Evolutionary conservation across 106 monocot species (phyloP), one percentile per base, ranked within the genome.

Genomic region (Platanthera guangdongensis): DNA sequence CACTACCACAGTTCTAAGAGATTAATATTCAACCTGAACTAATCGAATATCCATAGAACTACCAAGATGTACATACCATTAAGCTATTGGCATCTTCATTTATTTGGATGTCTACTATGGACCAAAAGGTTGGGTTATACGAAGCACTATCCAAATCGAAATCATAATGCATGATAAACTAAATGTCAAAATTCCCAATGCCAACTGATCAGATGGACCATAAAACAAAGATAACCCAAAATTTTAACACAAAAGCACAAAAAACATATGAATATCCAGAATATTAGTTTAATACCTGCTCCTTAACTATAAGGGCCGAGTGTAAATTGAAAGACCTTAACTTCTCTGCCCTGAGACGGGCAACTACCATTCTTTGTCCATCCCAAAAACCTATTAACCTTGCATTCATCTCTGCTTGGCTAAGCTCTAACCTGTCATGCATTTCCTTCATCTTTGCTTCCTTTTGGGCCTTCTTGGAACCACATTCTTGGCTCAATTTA

Each of bases 401-500:
- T 57, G 77, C 74, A 47, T 81, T 84, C 96, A 96, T 86, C 82
- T 93, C 91, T 52, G 87, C 83, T 70, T 81, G 83, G 69, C 85
- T 92, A 50, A 74, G 82, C 32, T 90, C 92, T 50, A 95, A 78
- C 67, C 79, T 93, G 57, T 95, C 92, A 55, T 83, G 88, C 95
- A 95, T 88, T 71, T 84, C 86, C 79, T 92, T 95, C 82, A 95
- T 75, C 63, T 81, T 83, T 51, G 90, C 89, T 75, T 90, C 94
- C 83, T 97, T 92, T 57, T 87, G 84, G 51, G 72, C 77, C 54
- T 86, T 78, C 64, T 90, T 89, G 13, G 81, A 81, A 51, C 80
- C 79, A 79, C 84, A 89, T 50, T 88, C 91, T 80, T 89, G 87
- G 76, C 80, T 86, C 14, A 97, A 82, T 67, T 93, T 97, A 32